phyloP scores from a whole-genome alignment of 2,329 filamentous ascomycete genomes.

The Xylaria hypoxylon region DNA sequence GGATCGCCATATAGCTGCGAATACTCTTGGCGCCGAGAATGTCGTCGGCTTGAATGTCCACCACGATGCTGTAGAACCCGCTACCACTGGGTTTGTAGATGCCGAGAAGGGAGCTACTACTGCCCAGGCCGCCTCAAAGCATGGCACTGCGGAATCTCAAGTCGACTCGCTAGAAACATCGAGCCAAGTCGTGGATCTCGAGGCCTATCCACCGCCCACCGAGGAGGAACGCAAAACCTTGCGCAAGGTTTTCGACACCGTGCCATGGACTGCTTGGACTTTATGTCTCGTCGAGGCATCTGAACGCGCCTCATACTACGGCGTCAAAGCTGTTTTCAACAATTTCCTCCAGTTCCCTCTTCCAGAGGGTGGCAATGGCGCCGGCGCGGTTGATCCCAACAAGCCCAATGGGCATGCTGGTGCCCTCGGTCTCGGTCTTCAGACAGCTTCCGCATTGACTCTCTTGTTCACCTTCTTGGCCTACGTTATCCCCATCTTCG shows the following conservation, averaged over 20 bases:
- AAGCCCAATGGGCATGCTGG: conserved; percentile 49
- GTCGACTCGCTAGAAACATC: conserved; percentile 28
- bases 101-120: conserved; percentile 14
- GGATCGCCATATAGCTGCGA: conserved; percentile 17
- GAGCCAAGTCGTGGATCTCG: conserved; percentile 40
- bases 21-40: conserved; percentile 32
- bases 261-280: conserved; percentile 59
- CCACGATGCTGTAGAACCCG: conserved; percentile 31
- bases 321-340: conserved; percentile 61
- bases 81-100: conserved; percentile 1
- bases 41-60: conserved; percentile 37
- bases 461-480: conserved; percentile 62
- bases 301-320: conserved; percentile 66
- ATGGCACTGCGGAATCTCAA: conserved; percentile 29
- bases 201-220: conserved; percentile 54
- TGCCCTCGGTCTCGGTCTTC: conserved; percentile 59
- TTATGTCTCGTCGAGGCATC: conserved; percentile 64
- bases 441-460: conserved; percentile 59
- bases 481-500: conserved; percentile 52
- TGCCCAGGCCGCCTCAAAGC: not conserved
- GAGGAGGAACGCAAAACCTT: conserved; percentile 59
- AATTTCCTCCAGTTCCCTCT: conserved; percentile 67
- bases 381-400: conserved; percentile 46
- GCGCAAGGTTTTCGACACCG: conserved; percentile 58
- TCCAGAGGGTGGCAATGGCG: conserved; percentile 53